Evolutionary conservation across 2,329 filamentous ascomycete species (phyloP), one percentile per base, ranked within the genome.

Genomic region (Sarocladium brachiariae): DNA sequence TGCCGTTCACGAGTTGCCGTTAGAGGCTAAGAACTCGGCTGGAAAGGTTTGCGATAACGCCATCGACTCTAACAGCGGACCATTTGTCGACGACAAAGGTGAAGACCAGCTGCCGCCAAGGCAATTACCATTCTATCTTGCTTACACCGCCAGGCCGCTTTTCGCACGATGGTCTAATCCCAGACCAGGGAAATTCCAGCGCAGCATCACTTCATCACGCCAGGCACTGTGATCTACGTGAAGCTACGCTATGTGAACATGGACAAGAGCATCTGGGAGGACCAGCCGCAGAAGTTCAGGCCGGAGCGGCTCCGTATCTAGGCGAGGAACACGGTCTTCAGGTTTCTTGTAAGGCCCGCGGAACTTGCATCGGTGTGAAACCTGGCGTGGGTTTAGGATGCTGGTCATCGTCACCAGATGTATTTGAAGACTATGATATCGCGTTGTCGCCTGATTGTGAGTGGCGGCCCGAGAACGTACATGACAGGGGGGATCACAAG

Each of bases 331-430:
- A 51, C 37, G 21, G 30, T 51, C 30, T 51, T 51, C 19, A 39
- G 41, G n/a, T 14, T 51, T 51, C 33, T 51, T 41, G 19, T 51
- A 51, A 16, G 50, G 50, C 27, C 50, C 41, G 8, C 30, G 50
- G 16, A 51, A 48, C 50, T 51, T n/a, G 50, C 41, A 51, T 51
- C 33, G 49, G 50, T 18, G n/a, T 5, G 48, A 18, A 50, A 50
- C 48, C 25, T 50, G 34, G 49, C 49, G 9, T 50, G 49, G 49
- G 37, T 50, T 4, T 34, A 50, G n/a, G 23, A 50, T 50, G 49
- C 39, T 43, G 49, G 27, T 33, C 24, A 50, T 50, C 37, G 48
- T 50, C 19, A 33, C 48, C 21, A 50, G n/a, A 50, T 23, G 14
- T 50, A 2, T 33, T 50, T 11, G 39, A 50, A 19, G 48, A 50